Evolutionary conservation across 306 rosid species (phyloP).

Genomic region (Quercus ilex): DNA sequence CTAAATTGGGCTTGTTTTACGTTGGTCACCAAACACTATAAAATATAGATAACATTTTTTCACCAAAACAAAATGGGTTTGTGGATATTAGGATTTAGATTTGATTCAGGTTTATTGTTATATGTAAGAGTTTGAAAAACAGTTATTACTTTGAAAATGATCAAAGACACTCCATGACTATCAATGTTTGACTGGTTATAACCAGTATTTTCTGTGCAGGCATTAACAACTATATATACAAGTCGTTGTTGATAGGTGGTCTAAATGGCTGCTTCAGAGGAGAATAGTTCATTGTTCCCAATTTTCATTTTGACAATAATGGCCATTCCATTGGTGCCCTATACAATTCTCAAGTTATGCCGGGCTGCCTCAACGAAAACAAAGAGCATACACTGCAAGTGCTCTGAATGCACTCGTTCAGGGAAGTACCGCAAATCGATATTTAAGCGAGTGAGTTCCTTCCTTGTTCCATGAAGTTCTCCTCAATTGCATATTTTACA

Average conservation of each 20-base stretch:
- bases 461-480: neutral
- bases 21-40: too few relatives aligned
- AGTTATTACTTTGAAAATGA: too few relatives aligned
- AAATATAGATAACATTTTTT: too few relatives aligned
- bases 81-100: too few relatives aligned
- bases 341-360: constrained; percentile 78
- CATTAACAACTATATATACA: constrained; percentile 7
- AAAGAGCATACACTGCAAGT: constrained; percentile 87
- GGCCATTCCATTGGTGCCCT: constrained; percentile 92
- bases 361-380: constrained; percentile 71
- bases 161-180: neutral
- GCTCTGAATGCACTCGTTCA: constrained; percentile 74
- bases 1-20: too few relatives aligned
- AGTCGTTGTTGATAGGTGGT: constrained; percentile 31
- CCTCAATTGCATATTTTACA: neutral
- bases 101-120: too few relatives aligned
- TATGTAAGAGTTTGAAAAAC: too few relatives aligned
- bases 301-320: constrained; percentile 92
- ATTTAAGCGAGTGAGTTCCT: constrained; percentile 64
- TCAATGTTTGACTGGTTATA: neutral
- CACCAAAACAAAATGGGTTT: too few relatives aligned
- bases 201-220: constrained; percentile 26
- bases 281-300: constrained; percentile 84
- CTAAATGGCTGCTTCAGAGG: constrained; percentile 85
- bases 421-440: constrained; percentile 92